Base-by-base conservation (phyloP, 1,284 basidiomycete genomes). In the Trametes pubescens region DNA sequence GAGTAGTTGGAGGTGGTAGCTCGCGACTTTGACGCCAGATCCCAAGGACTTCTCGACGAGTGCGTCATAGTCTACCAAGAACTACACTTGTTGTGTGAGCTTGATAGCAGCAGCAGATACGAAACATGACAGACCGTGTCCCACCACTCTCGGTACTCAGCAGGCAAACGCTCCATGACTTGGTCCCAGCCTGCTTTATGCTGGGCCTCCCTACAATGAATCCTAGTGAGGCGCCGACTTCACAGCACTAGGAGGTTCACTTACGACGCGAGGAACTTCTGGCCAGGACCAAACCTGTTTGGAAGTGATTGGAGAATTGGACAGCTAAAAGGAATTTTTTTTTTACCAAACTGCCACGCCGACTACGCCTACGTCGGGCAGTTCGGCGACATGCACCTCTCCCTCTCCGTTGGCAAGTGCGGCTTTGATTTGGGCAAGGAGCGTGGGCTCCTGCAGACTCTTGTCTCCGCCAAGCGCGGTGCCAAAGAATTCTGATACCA, bases 1-100 rank as follows among this genome's bases (percentile, higher is more conserved):
- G 29, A 73, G 62, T 22, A 69, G 37, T 48, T 73, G 71, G 22
- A 69, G 54, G 48, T 73, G 70, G n/a, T 69, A 71, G n/a, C 51
- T 44, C 9, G 59, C 67, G 8, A 67, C 62, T 55, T 73, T 73
- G 4, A 68, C 64, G 0, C 69, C 69, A 1, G 61, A 44, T 3
- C 70, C 66, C 4, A 67, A 59, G 29, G 49, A 47, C 10, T 46
- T 35, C 40, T 71, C 70, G 8, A 32, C 44, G 8, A 68, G 54
- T 11, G 24, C 60, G 24, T 65, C 67, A 43, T 71, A 71, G 9
- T 65, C 16, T 10, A 22, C 38, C 2, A 65, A 44, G 47, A 70
- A 65, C 67, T 68, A 22, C 13, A 38, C 7, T 32, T 13, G 2
- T 29, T 6, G 21, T 9, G 9, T 37, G 21, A 4, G 7, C 9